Base-by-base conservation (phyloP, 257 asterid genomes). In the Plantago major region DNA sequence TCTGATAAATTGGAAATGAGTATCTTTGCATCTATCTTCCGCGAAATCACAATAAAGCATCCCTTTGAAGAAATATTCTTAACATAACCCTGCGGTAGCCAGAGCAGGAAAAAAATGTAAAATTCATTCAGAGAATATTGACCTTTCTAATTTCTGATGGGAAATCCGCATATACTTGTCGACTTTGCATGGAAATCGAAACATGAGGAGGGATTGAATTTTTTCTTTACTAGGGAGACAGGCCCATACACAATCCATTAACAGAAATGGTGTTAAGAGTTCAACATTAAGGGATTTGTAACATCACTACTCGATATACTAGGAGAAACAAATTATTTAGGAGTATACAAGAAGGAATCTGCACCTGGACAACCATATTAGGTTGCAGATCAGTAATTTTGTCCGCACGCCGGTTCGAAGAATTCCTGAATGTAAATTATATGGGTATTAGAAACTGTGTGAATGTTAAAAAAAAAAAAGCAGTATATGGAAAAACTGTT, bases 1-100 rank as follows among this genome's bases (percentile, higher is more conserved):
- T 87, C 94, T 13, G 96, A 87, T 86, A 93, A 82, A 76, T 93
- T 82, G 40, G 92, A 87, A 63, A 87, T 43, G 66, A 89, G 96
- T 60, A 93, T 67, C 72, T 78, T 93, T 42, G 96, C 99, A 68
- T 93, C 99, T 55, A 87, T 63, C 76, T 83, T 89, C 66, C 95
- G 77, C 7, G 96, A 87, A 62, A 93, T 87, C 86, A 74, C 84
- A 69, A 93, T 72, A 58, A 86, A 93, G 50, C 99, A 93, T 69
- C 97, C 99, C 79, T 77, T 89, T 9, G 85, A 40, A n/a, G 96
- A 77, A 22, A 83, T 67, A 46, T 75, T 82, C 77, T 93, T 93
- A 46, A 89, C 94, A 71, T 92, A 92, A 40, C 97, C 99, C 97
- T 92, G 67, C 74, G 68, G 67, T 40, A 75, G 63, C 52, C 17